Conservation (phyloP, 2,329 filamentous ascomycete genomes). For the Fusarium austroafricanum region DNA sequence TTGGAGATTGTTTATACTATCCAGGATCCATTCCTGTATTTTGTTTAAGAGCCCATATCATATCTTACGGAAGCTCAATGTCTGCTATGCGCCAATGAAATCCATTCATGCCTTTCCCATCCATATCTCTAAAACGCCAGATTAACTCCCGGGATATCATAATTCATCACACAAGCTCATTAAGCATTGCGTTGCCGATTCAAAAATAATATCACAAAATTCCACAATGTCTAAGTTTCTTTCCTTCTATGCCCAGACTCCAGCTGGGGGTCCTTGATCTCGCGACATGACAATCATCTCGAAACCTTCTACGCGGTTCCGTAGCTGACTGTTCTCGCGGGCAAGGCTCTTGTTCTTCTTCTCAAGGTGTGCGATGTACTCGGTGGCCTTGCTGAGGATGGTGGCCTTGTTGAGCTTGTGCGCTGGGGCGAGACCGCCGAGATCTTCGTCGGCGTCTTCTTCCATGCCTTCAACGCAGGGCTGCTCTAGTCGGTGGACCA, state of each 20-base stretch:
- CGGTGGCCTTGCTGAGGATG: conserved; percentile 60
- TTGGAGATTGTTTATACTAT: conserved; percentile 44
- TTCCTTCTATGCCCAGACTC: conserved; percentile 42
- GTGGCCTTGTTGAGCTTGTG: conserved; percentile 96
- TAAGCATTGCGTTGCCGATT: conserved; percentile 24
- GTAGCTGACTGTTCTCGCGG: conserved; percentile 50
- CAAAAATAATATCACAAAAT: conserved; percentile 27
- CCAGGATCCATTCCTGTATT: conserved; percentile 26
- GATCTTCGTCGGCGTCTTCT: conserved; percentile 73
- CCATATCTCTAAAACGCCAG: conserved; percentile 31
- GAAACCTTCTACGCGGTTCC: conserved; percentile 47
- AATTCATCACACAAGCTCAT: conserved; percentile 42
- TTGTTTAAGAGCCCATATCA: conserved; percentile 31
- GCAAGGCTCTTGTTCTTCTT: conserved; percentile 50
- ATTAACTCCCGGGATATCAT: conserved; percentile 45
- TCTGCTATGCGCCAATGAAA: conserved; percentile 34
- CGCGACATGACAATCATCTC: conserved; percentile 48
- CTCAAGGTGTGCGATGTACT: conserved; percentile 54
- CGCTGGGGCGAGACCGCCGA: conserved; percentile 81
- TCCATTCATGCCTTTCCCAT: conserved; percentile 22
- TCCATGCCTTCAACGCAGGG: conserved; percentile 67
- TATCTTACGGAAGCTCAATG: conserved; percentile 20
- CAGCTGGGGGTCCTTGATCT: conserved; percentile 41
- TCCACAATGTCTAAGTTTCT: background rate
- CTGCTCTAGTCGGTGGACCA: conserved; percentile 69